Base-by-base conservation (phyloP, 2,329 filamentous ascomycete species). In the Verticillium alfalfae region DNA sequence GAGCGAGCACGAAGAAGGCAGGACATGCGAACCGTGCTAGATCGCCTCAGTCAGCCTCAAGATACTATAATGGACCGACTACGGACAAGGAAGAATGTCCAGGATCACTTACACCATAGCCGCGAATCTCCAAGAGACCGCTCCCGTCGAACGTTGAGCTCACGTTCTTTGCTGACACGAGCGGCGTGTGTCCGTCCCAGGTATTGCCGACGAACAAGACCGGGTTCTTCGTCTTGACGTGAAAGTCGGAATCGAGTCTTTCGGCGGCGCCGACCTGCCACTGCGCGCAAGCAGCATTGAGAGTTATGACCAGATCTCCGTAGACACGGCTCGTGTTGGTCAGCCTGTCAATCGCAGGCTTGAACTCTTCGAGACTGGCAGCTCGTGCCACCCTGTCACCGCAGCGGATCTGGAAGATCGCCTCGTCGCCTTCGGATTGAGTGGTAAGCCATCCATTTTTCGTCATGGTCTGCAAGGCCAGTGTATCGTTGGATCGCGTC, bases 241-340 rank as follows among this genome's bases (percentile, higher is more conserved):
- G 62, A 57, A 77, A 76, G 56, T 71, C 68, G 0, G 69, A 72
- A 1, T 61, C 65, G 57, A 74, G 76, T 15, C 69, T 67, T 64
- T 77, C 76, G 55, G 72, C 74, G 12, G 77, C 72, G 4, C 71
- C 68, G 9, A 78, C 61, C 31, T 66, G 68, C 78, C 77, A 80
- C 63, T 73, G 72, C 1, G 71, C 72, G 65, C 78, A 80, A 1
- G 59, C 56, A 56, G 73, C 65, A 22, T 65, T 58, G 5, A 66
- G 2, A 8, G 2, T 2, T 0, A 65, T 62, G 36, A 62, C 61
- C 1, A 62, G n/a, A 12, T 72, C 70, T 1, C 69, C 72, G 13
- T 69, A 65, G 22, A 70, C 60, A 8, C 67, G 67, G 63, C 72
- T 76, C 18, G 65, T 66, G 1, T 66, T 37, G 56, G 66, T 65